phyloP scores from a whole-genome alignment of 768 basidiomycete species.

The Dacryopinax spathularia region DNA sequence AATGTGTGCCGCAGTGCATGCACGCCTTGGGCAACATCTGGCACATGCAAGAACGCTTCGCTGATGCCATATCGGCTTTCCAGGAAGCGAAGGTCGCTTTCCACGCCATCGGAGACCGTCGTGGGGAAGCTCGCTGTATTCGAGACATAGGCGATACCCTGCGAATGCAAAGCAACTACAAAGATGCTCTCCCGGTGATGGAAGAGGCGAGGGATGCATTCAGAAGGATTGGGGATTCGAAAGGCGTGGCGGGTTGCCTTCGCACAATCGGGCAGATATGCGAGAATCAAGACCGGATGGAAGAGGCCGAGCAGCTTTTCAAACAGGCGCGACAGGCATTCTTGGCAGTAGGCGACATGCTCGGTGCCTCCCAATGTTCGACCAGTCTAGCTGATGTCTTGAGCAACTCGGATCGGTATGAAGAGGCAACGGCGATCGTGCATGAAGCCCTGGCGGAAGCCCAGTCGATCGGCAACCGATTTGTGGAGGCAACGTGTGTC shows the following conservation, averaged over 20 bases:
- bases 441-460: background rate
- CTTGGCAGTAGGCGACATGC: background rate
- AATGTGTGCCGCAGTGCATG: background rate
- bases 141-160: background rate
- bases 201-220: background rate
- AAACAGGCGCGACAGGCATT: background rate
- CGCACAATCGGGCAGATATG: background rate
- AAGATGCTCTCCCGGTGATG: background rate
- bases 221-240: background rate
- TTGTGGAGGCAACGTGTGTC: background rate
- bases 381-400: background rate
- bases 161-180: background rate
- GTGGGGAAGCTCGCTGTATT: background rate
- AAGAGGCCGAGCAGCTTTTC: background rate
- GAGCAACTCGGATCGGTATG: background rate
- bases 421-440: background rate
- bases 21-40: background rate
- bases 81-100: no score
- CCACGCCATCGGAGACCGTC: background rate
- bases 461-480: background rate
- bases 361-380: background rate
- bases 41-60: no score
- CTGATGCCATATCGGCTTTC: no score
- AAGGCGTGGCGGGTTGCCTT: background rate
- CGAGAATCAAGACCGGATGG: background rate